Evolutionary conservation across 129 eudicot genomes (phyloP), one percentile per base, ranked within the genome.

Genomic region (Glebionis coronaria): DNA sequence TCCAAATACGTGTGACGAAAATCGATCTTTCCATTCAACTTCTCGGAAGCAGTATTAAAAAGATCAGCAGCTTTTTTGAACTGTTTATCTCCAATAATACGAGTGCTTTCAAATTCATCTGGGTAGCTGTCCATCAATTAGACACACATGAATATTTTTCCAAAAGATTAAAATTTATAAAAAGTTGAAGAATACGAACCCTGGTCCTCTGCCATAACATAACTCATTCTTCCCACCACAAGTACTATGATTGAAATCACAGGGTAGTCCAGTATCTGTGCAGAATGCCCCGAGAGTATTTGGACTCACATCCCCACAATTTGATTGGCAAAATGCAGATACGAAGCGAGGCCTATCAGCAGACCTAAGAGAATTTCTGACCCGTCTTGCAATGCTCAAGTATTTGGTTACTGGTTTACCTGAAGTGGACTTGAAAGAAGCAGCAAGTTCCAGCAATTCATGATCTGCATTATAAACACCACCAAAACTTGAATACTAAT

Each of bases 231-330:
- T 89, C 70, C 99, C 99, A 31, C 85, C 93, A 58, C 97, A 94
- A 54, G 99, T 94, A 71, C 99, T 89, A 46, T 84, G 95, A 84
- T 94, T 89, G 72, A 94, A 94, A 50, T 94, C 97, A 49, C 97
- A 94, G 21, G 99, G 93, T 59, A 89, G 65, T 58, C 97, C 97
- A n/a, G 97, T 94, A 78, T 94, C 97, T 4, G 67, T 86, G 69
- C 99, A 94, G 82, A 94, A 94, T 46, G 99, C 90, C 14, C 99
- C 99, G 35, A 94, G 93, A 35, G 84, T 90, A 94, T 94, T 94
- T 21, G 99, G 99, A 63, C 99, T 94, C 68, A 94, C 99, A 65
- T 94, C 99, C 1, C 99, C 99, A 54, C 97, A 89, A 46, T 94
- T 94, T 51, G 97, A 57, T 81, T 89, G 97, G 61, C 99, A 94